Percentiles rank a stretch among this genome's conserved stretches.
phyloP scores from a whole-genome alignment of 2,329 filamentous ascomycete species.

The Raffaelea arxii region DNA sequence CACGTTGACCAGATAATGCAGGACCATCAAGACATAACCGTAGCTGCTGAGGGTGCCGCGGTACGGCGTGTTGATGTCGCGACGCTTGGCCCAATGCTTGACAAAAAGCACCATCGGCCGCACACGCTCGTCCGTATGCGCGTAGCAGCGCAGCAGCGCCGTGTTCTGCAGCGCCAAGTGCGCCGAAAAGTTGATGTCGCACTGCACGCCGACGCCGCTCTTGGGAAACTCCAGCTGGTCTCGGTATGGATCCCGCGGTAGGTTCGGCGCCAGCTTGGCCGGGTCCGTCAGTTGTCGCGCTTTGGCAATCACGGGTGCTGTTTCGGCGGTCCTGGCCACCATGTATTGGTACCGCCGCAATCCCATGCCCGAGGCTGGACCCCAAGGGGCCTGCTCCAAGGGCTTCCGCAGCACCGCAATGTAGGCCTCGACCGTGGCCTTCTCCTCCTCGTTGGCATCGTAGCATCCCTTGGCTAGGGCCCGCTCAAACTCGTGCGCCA shows the following conservation, averaged over 20 bases:
- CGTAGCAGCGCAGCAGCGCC: constrained; percentile 71
- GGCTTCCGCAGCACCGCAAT: constrained; percentile 36
- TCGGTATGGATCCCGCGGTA: constrained; percentile 42
- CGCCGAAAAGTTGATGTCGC: constrained; percentile 87
- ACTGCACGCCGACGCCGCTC: constrained; percentile 68
- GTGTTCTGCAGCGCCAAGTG: constrained; percentile 79
- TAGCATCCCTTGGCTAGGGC: constrained; percentile 41
- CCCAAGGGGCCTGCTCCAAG: constrained; percentile 17
- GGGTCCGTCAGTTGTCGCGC: constrained; percentile 39
- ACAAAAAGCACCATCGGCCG: constrained; percentile 72
- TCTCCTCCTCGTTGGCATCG: constrained; percentile 21
- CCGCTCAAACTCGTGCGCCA: constrained; percentile 45
- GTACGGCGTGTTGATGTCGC: constrained; percentile 80
- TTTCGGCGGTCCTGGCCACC: constrained; percentile 27
- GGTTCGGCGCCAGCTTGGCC: constrained; percentile 37
- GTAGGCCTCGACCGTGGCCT: constrained; percentile 34
- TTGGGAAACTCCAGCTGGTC: constrained; percentile 70
- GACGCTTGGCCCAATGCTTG: constrained; percentile 81
- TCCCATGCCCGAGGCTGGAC: no score
- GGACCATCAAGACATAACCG: constrained; percentile 83
- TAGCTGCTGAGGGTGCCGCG: constrained; percentile 81
- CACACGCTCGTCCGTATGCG: constrained; percentile 67
- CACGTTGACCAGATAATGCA: constrained; percentile 83
- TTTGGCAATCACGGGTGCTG: constrained; percentile 25
- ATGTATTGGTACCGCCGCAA: constrained; percentile 20